A percentile compares a stretch with the other conserved stretches of the same genome.
Conservation (phyloP, 768 basidiomycete genomes). For the Auricularia heimuer region DNA sequence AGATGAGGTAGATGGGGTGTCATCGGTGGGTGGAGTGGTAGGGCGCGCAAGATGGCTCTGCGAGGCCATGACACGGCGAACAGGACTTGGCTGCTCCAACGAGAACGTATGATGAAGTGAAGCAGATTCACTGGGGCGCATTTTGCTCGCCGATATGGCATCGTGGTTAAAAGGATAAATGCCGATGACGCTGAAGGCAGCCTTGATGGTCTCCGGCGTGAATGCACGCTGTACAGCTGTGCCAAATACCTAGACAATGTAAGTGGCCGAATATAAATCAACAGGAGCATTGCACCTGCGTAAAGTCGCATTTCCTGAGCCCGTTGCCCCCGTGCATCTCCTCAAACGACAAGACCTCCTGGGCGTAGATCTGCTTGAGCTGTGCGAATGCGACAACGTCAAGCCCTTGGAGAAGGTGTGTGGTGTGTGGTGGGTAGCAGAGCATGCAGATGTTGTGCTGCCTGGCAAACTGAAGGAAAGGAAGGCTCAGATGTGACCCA, state of each 20-base stretch:
- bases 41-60: too few species aligned
- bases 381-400: slow-evolving; percentile 31
- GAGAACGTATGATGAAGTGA: background rate
- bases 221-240: background rate
- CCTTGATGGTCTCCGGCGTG: background rate
- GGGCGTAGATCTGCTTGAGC: slow-evolving; percentile 10
- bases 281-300: background rate
- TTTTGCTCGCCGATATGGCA: background rate
- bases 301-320: background rate
- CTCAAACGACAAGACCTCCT: background rate
- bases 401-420: slow-evolving; percentile 27
- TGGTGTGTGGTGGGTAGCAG: slow-evolving; percentile 29
- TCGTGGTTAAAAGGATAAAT: background rate
- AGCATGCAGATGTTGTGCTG: slow-evolving; percentile 23
- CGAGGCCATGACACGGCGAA: background rate
- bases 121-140: background rate
- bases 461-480: slow-evolving; percentile 22
- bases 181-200: background rate
- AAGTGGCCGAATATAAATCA: too few species aligned
- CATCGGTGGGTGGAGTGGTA: background rate
- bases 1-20: background rate
- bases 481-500: slow-evolving; percentile 25
- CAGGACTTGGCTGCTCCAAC: background rate
- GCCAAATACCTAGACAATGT: background rate
- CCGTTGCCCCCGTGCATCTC: background rate